phyloP scores from a whole-genome alignment of 306 rosid species.

The Aeschynomene evenia region DNA sequence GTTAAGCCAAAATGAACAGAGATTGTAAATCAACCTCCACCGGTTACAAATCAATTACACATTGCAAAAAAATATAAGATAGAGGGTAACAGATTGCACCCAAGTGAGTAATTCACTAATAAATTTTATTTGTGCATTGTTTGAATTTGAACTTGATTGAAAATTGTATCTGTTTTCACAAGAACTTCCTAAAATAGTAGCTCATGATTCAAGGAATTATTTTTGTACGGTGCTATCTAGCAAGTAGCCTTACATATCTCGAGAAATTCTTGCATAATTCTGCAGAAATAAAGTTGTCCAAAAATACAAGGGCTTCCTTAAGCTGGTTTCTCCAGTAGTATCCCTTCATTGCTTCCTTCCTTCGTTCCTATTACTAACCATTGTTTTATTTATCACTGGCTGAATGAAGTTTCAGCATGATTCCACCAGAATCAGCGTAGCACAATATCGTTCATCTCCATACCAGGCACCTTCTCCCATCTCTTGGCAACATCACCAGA shows the following conservation, averaged over 20 bases:
- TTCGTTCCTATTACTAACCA: neutral
- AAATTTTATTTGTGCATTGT: neutral
- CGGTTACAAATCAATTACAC: neutral
- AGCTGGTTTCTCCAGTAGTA: neutral
- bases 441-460: neutral
- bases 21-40: neutral
- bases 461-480: neutral
- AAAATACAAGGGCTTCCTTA: neutral
- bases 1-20: neutral
- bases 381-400: slow-evolving; percentile 6
- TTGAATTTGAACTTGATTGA: neutral
- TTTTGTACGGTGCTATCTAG: slow-evolving; percentile 6
- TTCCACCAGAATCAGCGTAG: slow-evolving; percentile 4
- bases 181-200: neutral
- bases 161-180: neutral
- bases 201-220: neutral
- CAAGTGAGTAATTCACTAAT: neutral
- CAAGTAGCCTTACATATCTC: slow-evolving; percentile 1
- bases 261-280: neutral
- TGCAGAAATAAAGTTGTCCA: neutral
- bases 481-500: neutral
- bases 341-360: neutral
- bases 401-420: neutral
- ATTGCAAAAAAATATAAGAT: neutral
- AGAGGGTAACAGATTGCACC: neutral